phyloP scores from a whole-genome alignment of 495 filamentous ascomycete species.

The Symbiotaphrina buchneri region DNA sequence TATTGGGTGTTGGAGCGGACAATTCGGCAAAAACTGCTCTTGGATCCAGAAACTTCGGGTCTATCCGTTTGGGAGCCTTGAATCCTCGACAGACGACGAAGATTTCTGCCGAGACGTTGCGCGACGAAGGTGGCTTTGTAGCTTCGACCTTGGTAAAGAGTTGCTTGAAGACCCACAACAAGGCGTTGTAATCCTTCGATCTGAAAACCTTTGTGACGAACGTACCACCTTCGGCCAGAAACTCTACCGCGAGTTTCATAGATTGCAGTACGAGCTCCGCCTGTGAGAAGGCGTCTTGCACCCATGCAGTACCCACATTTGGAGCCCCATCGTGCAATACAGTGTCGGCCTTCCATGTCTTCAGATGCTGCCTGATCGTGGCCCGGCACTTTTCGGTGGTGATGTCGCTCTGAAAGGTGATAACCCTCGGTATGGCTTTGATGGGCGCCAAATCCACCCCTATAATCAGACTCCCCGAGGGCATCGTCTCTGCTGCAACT shows the following conservation, averaged over 20 bases:
- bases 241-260: slow-evolving; percentile 84
- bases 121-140: slow-evolving; percentile 86
- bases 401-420: slow-evolving; percentile 94
- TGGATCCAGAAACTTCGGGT: slow-evolving; percentile 82
- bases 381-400: slow-evolving; percentile 90
- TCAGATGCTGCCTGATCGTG: slow-evolving; percentile 76
- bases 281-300: slow-evolving; percentile 96
- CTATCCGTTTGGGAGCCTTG: slow-evolving; percentile 80
- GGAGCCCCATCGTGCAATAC: slow-evolving; percentile 98
- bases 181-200: slow-evolving; percentile 89
- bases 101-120: slow-evolving; percentile 93
- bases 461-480: slow-evolving; percentile 68
- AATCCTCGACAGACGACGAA: slow-evolving; percentile 92
- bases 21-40: slow-evolving; percentile 86
- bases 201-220: slow-evolving; percentile 98
- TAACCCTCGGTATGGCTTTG: slow-evolving; percentile 80
- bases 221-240: slow-evolving; percentile 68
- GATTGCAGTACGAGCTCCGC: slow-evolving; percentile 85
- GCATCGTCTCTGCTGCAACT: slow-evolving; percentile 92
- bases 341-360: slow-evolving; percentile 92
- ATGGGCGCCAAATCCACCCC: slow-evolving; percentile 92
- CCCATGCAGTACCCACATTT: slow-evolving; percentile 94
- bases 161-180: slow-evolving; percentile 97
- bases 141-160: slow-evolving; percentile 86
- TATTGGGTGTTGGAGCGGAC: slow-evolving; percentile 72